Evolutionary conservation across 805 yeast species (phyloP).

Genomic region (Peterozyma xylosa): DNA sequence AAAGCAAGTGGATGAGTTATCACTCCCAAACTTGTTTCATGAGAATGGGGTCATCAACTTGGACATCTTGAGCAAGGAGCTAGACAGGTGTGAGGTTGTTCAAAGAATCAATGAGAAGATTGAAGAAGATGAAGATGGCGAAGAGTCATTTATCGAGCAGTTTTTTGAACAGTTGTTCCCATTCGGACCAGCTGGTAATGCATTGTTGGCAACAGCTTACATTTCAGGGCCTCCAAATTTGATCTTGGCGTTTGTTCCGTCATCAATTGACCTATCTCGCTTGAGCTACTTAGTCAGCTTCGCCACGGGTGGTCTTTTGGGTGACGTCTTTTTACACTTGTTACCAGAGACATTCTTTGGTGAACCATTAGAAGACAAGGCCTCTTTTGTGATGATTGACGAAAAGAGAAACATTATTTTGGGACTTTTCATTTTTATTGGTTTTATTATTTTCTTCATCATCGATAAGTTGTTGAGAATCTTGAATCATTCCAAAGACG

Average conservation of each 20-base stretch:
- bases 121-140: conserved; percentile 7
- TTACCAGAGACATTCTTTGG: conserved; percentile 63
- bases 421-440: conserved; percentile 51
- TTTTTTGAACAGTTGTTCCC: conserved; percentile 38
- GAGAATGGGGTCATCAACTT: conserved; percentile 36
- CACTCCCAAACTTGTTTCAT: conserved; percentile 16
- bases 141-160: conserved; percentile 24
- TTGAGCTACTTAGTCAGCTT: conserved; percentile 55
- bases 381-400: conserved; percentile 41
- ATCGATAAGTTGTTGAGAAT: conserved; percentile 57
- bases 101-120: conserved; percentile 23
- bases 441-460: conserved; percentile 52
- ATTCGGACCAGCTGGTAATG: conserved; percentile 52
- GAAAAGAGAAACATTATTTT: conserved; percentile 38
- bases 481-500: conserved; percentile 28
- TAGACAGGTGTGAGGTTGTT: conserved; percentile 31
- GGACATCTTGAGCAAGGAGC: conserved; percentile 20
- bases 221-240: conserved; percentile 62
- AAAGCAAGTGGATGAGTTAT: too few species aligned
- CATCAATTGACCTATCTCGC: conserved; percentile 41
- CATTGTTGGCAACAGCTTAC: conserved; percentile 55
- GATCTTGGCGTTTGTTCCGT: conserved; percentile 48
- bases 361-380: conserved; percentile 31
- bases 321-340: conserved; percentile 67
- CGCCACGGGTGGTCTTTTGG: conserved; percentile 71